Base-by-base conservation (phyloP, 805 yeast genomes). In the Monosporozyma unispora region DNA sequence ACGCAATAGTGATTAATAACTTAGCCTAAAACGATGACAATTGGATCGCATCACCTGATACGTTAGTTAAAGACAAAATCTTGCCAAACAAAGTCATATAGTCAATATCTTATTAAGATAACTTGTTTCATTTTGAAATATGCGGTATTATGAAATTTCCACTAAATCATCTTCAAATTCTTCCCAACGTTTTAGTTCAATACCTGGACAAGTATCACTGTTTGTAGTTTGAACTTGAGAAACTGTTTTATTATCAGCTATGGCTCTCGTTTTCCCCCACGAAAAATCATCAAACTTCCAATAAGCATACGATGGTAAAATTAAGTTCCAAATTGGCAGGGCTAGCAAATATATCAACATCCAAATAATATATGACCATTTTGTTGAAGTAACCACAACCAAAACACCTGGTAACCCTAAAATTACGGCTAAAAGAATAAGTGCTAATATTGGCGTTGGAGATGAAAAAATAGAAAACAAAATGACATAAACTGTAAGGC, bases 261-360 rank as follows among this genome's bases (percentile, higher is more conserved):
- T 80, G n/a, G 82, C 76, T 72, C 96, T 77, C 2, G 96, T 90
- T 52, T 87, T 95, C 62, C 97, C 96, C 97, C 97, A 90, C 64
- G 89, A 81, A 69, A 90, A 90, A 64, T 90, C 96, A 68, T 90
- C 97, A 68, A 89, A 88, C 62, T 88, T 88, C 97, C 97, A 90
- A 65, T 75, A 89, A 0, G 96, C 84, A 67, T 90, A 88, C 11
- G 81, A 62, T 2, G 97, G 97, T 44, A 90, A 73, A 4, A 88
- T 80, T 60, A 90, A 84, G 67, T 89, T 90, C 97, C 97, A 90
- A 49, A 90, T 75, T n/a, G 96, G 96, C 52, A 90, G 76, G 1
- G 96, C 93, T 19, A 79, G 0, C 27, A 89, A 67, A 63, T 90
- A 90, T 50, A 88, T 75, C 29, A 80, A 48, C 83, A 88, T 84